Conservation (phyloP, 2,329 filamentous ascomycete species). For the Colletotrichum tropicale region DNA sequence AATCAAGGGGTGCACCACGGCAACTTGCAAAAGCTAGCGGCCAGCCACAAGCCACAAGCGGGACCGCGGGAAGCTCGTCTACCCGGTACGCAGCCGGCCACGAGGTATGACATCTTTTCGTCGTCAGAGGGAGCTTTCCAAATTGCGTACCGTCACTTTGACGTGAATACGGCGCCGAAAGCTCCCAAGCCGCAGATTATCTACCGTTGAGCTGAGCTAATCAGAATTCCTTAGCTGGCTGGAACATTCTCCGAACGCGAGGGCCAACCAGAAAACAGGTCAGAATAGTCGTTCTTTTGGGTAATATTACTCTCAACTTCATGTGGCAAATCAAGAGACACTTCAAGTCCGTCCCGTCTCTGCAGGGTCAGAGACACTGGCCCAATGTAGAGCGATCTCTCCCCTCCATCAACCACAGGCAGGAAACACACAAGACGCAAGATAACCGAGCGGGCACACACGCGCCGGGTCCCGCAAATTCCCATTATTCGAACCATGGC, state of each 20-base stretch:
- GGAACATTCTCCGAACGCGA: background rate
- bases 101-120: background rate
- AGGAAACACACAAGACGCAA: background rate
- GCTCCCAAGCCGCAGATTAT: background rate
- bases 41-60: background rate
- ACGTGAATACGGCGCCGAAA: background rate
- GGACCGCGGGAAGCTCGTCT: background rate
- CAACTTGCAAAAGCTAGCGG: background rate
- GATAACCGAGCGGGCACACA: conserved; percentile 1
- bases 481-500: conserved; percentile 8
- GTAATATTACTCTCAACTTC: background rate
- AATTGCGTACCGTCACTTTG: background rate
- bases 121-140: background rate
- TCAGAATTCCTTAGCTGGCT: background rate
- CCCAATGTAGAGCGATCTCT: background rate
- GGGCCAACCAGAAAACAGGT: background rate
- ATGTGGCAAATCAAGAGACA: conserved; percentile 4
- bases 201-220: background rate
- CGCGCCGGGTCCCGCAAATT: background rate
- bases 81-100: background rate
- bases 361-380: background rate
- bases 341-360: background rate
- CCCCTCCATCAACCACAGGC: background rate
- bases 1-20: background rate
- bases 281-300: background rate